Evolutionary conservation across 2,329 filamentous ascomycete species (phyloP).

Genomic region (Furcasterigmium sp.): DNA sequence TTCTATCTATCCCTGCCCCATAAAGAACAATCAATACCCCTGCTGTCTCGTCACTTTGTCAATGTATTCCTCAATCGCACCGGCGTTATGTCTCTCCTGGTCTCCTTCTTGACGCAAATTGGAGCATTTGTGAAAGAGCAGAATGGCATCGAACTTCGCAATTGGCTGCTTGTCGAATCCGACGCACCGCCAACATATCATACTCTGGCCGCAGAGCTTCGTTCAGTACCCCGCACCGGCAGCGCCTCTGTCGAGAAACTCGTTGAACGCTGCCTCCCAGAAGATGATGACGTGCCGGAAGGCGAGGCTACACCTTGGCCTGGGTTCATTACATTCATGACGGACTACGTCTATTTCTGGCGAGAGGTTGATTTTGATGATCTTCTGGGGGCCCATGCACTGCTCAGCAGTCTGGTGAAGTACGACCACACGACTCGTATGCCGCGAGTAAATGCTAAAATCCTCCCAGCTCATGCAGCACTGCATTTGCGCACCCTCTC

Average conservation of each 20-base stretch:
- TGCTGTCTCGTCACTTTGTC: neutral
- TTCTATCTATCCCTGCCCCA: too few species aligned
- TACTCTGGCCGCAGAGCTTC: slow-evolving; percentile 63
- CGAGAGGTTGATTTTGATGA: slow-evolving; percentile 75
- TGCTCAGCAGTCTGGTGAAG: slow-evolving; percentile 71
- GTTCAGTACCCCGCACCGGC: slow-evolving; percentile 44
- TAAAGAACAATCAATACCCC: neutral
- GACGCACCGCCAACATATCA: slow-evolving; percentile 62
- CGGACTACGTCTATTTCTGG: slow-evolving; percentile 75
- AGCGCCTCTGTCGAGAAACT: slow-evolving; percentile 53
- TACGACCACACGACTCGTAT: slow-evolving; percentile 34
- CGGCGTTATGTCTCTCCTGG: slow-evolving; percentile 52
- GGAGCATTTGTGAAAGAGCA: slow-evolving; percentile 55
- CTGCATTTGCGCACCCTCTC: slow-evolving; percentile 72
- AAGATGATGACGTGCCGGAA: slow-evolving; percentile 58
- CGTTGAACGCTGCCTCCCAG: slow-evolving; percentile 59
- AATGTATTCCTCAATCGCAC: neutral
- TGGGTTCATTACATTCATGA: slow-evolving; percentile 73
- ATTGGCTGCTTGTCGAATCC: slow-evolving; percentile 72
- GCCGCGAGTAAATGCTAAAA: neutral
- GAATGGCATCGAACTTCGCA: slow-evolving; percentile 60
- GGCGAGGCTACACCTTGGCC: slow-evolving; percentile 66
- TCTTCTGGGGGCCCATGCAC: slow-evolving; percentile 67
- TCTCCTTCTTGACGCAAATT: slow-evolving; percentile 64
- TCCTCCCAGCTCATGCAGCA: slow-evolving; percentile 66